phyloP scores from a whole-genome alignment of 495 filamentous ascomycete species.

The Aspergillus nidulans region DNA sequence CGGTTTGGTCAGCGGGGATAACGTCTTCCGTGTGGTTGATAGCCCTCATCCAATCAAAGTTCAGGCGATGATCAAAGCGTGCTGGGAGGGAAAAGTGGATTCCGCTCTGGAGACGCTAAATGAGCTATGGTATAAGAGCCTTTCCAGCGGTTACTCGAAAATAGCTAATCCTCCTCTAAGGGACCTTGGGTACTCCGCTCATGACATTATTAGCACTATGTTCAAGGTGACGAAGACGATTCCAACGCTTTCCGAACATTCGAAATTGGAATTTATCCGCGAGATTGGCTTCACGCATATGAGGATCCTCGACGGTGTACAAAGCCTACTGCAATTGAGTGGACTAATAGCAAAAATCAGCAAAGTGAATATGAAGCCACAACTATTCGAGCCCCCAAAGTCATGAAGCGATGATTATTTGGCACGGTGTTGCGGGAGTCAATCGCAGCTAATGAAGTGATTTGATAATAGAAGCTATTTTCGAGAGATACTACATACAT shows the following conservation, averaged over 20 bases:
- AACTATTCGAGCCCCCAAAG: slow-evolving; percentile 63
- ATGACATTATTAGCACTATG: slow-evolving; percentile 99
- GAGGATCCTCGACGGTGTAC: slow-evolving; percentile 94
- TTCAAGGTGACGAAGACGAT: slow-evolving; percentile 97
- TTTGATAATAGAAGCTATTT: neutral
- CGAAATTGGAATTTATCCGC: slow-evolving; percentile 92
- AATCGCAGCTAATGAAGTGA: neutral
- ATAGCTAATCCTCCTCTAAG: slow-evolving; percentile 27
- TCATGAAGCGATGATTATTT: slow-evolving; percentile 22
- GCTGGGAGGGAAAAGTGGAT: slow-evolving; percentile 87
- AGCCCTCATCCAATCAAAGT: slow-evolving; percentile 96
- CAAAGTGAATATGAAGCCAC: slow-evolving; percentile 91
- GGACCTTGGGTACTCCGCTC: slow-evolving; percentile 85
- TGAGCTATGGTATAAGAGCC: slow-evolving; percentile 68
- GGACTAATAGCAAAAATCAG: slow-evolving; percentile 86
- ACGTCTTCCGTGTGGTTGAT: slow-evolving; percentile 98
- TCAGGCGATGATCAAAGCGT: slow-evolving; percentile 96
- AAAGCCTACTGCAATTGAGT: slow-evolving; percentile 87
- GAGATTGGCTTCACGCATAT: slow-evolving; percentile 99
- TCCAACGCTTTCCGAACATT: slow-evolving; percentile 81
- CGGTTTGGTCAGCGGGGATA: slow-evolving; percentile 94
- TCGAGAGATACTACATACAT: neutral
- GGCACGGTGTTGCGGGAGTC: slow-evolving; percentile 15
- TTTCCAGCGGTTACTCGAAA: neutral
- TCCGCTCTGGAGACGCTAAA: slow-evolving; percentile 79